phyloP scores from a whole-genome alignment of 2,329 filamentous ascomycete species.

The Paraphaeosphaeria minitans region DNA sequence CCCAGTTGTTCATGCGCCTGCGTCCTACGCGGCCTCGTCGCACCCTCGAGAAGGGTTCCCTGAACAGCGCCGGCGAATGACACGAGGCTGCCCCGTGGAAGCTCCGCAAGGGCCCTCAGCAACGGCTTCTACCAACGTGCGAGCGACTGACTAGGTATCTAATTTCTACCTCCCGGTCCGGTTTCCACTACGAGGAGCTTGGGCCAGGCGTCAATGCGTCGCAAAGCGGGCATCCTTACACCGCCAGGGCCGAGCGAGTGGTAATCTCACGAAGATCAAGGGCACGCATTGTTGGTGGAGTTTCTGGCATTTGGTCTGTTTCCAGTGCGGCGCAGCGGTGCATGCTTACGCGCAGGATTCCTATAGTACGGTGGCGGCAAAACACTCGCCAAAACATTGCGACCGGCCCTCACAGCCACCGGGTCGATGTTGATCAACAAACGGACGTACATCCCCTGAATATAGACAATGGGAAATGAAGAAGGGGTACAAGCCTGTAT shows the following conservation, averaged over 20 bases:
- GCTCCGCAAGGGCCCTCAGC: background rate
- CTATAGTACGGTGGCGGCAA: slow-evolving; percentile 38
- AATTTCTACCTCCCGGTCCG: slow-evolving; percentile 24
- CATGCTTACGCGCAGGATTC: slow-evolving; percentile 26
- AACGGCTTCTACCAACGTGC: background rate
- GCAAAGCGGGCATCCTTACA: slow-evolving; percentile 12
- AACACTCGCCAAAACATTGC: slow-evolving; percentile 16
- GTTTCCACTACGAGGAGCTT: slow-evolving; percentile 25
- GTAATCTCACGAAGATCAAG: slow-evolving; percentile 11
- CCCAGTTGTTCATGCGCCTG: slow-evolving; percentile 4
- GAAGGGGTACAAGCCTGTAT: slow-evolving; percentile 1
- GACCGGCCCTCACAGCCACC: slow-evolving; percentile 13
- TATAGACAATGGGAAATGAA: slow-evolving; percentile 5
- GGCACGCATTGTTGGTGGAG: slow-evolving; percentile 16
- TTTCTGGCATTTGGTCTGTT: slow-evolving; percentile 29
- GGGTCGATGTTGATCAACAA: slow-evolving; percentile 10
- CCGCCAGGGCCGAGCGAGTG: slow-evolving; percentile 14
- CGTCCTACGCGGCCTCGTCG: background rate
- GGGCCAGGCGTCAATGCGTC: slow-evolving; percentile 26
- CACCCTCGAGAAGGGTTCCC: slow-evolving; percentile 1
- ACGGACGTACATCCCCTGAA: slow-evolving; percentile 10
- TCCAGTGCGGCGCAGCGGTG: slow-evolving; percentile 26
- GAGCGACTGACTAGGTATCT: background rate
- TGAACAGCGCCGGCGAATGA: background rate
- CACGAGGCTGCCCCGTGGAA: background rate